phyloP scores from a whole-genome alignment of 345 rosid genomes.

The Boechera stricta region DNA sequence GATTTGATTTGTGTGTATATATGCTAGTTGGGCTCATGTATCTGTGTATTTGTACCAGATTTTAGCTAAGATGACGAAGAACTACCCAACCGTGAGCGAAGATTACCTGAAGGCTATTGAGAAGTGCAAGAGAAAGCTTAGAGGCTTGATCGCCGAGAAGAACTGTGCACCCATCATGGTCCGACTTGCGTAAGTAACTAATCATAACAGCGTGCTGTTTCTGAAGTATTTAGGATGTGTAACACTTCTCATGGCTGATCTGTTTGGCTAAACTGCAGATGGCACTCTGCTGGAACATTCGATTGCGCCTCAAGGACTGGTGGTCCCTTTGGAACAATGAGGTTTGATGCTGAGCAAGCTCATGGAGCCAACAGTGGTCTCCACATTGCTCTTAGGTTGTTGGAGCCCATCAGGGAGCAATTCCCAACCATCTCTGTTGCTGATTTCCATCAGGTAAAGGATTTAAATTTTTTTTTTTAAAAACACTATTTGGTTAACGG shows the following conservation, averaged over 20 bases:
- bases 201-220: not conserved
- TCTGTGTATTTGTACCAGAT: not conserved
- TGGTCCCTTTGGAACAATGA: constrained; percentile 96
- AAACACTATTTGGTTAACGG: not conserved
- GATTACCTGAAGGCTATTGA: constrained; percentile 81
- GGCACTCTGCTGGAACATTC: constrained; percentile 98
- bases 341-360: constrained; percentile 62
- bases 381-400: constrained; percentile 78
- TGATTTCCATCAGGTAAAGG: constrained; percentile 80
- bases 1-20: constrained; percentile 16
- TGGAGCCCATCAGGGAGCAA: constrained; percentile 86
- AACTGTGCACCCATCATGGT: constrained; percentile 95
- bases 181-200: constrained; percentile 71
- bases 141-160: constrained; percentile 89
- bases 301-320: constrained; percentile 85
- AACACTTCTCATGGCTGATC: constrained; percentile 3
- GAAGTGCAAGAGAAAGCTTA: constrained; percentile 83
- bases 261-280: constrained; percentile 50
- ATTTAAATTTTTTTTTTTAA: not conserved
- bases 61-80: constrained; percentile 67
- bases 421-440: constrained; percentile 71
- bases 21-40: not conserved
- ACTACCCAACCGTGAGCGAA: constrained; percentile 78
- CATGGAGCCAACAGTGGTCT: constrained; percentile 91
- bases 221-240: not conserved